A percentile compares a stretch with the other conserved stretches of the same genome.
Conservation (phyloP, 768 basidiomycete genomes). For the Hemileccinum rubropunctum region DNA sequence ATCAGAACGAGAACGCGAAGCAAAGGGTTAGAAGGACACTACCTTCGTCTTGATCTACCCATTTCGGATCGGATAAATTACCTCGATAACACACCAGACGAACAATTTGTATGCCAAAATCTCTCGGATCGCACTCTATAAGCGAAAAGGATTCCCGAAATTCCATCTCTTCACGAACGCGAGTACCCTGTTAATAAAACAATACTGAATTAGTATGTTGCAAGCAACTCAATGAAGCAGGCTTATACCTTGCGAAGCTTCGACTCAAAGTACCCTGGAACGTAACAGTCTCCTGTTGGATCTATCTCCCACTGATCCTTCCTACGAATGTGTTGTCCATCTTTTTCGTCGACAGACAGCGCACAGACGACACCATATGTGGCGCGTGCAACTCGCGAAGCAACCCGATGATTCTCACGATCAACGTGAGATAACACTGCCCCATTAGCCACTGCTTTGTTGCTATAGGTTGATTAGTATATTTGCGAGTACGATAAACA, state of each 20-base stretch:
- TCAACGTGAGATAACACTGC: constrained; percentile 3
- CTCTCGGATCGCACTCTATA: background rate
- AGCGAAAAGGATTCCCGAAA: constrained; percentile 11
- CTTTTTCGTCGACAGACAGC: background rate
- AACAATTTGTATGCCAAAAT: constrained; percentile 6
- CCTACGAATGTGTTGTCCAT: constrained; percentile 9
- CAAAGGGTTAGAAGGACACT: background rate
- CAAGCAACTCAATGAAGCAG: background rate
- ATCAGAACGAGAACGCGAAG: background rate
- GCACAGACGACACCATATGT: constrained; percentile 3
- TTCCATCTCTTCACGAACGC: constrained; percentile 4
- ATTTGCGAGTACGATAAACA: background rate
- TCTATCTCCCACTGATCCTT: constrained; percentile 8
- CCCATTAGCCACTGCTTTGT: constrained; percentile 12
- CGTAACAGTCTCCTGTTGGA: constrained; percentile 3
- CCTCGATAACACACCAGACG: constrained; percentile 11
- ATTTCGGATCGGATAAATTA: constrained; percentile 3
- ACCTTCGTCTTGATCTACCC: constrained; percentile 16
- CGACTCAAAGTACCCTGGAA: constrained; percentile 15
- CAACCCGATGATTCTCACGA: background rate
- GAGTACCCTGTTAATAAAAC: constrained; percentile 1
- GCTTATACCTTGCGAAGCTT: constrained; percentile 9
- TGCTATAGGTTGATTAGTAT: background rate
- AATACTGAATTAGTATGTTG: background rate
- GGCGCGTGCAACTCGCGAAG: constrained; percentile 1